Percentiles rank a stretch among this genome's conserved stretches.
phyloP scores from a whole-genome alignment of 305 asterid genomes.

The Caryopteris hybrid region DNA sequence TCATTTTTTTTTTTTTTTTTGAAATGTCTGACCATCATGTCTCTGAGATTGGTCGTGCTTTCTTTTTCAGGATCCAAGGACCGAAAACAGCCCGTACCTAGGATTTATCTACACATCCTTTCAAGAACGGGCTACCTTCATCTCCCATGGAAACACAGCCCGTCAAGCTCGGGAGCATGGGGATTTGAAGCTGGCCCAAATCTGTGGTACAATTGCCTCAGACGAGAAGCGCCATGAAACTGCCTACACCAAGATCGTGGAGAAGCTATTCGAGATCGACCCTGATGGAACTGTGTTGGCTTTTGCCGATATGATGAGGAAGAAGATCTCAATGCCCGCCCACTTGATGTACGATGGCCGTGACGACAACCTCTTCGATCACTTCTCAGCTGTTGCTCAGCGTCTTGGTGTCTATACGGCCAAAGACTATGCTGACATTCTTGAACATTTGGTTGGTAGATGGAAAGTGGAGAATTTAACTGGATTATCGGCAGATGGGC shows the following conservation, averaged over 20 bases:
- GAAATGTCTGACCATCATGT: neutral
- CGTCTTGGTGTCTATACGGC: conserved; percentile 49
- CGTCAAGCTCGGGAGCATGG: conserved; percentile 43
- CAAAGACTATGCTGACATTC: conserved; percentile 43
- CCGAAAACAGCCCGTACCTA: conserved; percentile 48
- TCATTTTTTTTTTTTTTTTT: too few species aligned
- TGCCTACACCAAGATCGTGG: conserved; percentile 48
- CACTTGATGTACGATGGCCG: conserved; percentile 50
- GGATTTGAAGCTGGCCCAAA: conserved; percentile 44
- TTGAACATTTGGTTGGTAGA: conserved; percentile 42
- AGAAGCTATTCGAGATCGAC: conserved; percentile 46
- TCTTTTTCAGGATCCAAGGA: conserved; percentile 39
- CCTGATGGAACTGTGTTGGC: conserved; percentile 45
- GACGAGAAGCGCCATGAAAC: conserved; percentile 53
- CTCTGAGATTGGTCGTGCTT: neutral
- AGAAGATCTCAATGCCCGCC: conserved; percentile 52
- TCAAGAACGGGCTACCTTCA: conserved; percentile 52
- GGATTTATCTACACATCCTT: conserved; percentile 55
- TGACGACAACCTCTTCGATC: conserved; percentile 43
- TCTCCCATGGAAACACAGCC: conserved; percentile 51
- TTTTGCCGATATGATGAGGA: conserved; percentile 50
- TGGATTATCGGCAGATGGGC: conserved; percentile 41
- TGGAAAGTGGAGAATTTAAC: conserved; percentile 41
- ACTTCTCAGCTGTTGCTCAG: conserved; percentile 50
- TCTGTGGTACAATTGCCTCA: conserved; percentile 42